Base-by-base conservation (phyloP, 768 basidiomycete species). In the Mycena rebaudengoi region DNA sequence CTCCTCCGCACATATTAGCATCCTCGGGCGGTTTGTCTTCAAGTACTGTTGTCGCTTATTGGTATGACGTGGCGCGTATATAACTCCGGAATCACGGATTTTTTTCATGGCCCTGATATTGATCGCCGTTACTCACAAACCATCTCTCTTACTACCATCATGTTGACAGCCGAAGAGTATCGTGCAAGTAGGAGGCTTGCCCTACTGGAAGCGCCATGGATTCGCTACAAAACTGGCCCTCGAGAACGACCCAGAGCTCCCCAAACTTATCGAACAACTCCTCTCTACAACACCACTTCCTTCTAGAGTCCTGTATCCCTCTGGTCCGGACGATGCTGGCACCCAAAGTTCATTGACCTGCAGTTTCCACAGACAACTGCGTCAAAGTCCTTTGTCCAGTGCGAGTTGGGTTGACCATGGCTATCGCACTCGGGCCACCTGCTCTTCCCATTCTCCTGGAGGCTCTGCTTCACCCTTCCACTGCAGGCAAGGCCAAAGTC, bases 341-440 rank as follows among this genome's bases (percentile, higher is more conserved):
- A 43, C 59, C 29, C 59, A 23, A 48, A 48, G 18, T 54, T 49
- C 44, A 55, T 62, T 30, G 52, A 62, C 13, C 57, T 69, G 40
- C 54, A 57, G 51, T 69, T 69, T 48, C 51, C 67, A 18, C 67
- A 69, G 53, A 69, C 58, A 20, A 69, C 60, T 10, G 67, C 67
- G 4, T 69, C 67, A 18, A 69, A 69, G 49, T 55, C 55, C 33
- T 69, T 69, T 45, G 55, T 66, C 37, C 64, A 69, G 49, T 64
- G 67, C 44, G 64, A 69, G 32, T 25, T 69, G 32, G 48, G 33
- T 39, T 69, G 45, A 28, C 61, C 40, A 69, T 69, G 67, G 67
- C 64, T 21, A 43, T 58, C 28, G 56, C 56, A 45, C 29, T 66
- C 32, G 67, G 67, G 20, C 43, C 35, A 37, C 49, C 64, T 37